Evolutionary conservation across 345 rosid species (phyloP), one percentile per base, ranked within the genome.

Genomic region (Rhizophora mangle): DNA sequence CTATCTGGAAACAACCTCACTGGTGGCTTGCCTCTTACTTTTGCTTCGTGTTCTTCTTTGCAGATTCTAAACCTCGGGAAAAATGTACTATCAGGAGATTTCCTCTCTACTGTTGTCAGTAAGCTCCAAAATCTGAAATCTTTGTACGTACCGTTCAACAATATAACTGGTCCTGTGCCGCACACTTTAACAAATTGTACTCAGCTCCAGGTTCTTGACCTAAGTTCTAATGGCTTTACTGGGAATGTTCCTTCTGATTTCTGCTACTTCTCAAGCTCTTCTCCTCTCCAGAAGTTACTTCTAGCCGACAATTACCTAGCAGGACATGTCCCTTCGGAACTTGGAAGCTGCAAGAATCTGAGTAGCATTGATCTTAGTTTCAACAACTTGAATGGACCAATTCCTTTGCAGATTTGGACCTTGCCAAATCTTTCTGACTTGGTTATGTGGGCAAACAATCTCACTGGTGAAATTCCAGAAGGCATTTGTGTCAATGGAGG

Each of bases 391-490:
- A 79, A 54, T 0, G 98, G 96, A 32, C 68, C 86, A 19, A 87
- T 93, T 52, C 97, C 98, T 4, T 49, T 22, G 1, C 84, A 75
- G 76, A 70, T 93, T 73, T 93, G 98, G 97, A 74, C 63, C 31
- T 79, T 93, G 65, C 97, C 96, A 16, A 78, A 83, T 72, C 86
- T 93, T 31, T 72, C 85, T 3, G 93, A 93, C 64, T 70, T 93
- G 81, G 90, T 89, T 60, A 90, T 93, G 85, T 93, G 98, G 98
- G 97, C 98, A 26, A 93, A 93, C 78, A 91, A 89, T 77, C 89
- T 93, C 71, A 85, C 91, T 3, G 98, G 97, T 11, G 81, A 70
- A 49, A 93, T 93, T 72, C 97, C 98, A 0, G 82, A 88, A 65
- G 86, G 78, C 60, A 86, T 93, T 71, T 93, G 98, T 70, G 71